Base-by-base conservation (phyloP, 2,329 filamentous ascomycete species). In the Fusarium brachygibbosum region DNA sequence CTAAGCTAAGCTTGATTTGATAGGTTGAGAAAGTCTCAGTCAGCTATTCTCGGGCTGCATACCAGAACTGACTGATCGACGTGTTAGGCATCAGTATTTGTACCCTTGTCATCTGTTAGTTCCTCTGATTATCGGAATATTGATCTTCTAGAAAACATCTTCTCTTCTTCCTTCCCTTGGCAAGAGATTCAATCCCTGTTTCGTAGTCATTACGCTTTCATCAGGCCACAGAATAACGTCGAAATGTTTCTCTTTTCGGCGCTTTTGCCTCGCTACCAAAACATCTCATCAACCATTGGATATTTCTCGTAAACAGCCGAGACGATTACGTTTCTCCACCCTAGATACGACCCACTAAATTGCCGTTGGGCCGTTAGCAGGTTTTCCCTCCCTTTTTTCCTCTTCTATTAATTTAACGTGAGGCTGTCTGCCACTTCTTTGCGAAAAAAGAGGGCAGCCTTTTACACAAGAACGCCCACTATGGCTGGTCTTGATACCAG, bases 401-500 rank as follows among this genome's bases (percentile, higher is more conserved):
- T 17, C 9, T 17, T 29, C 16, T 13, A 10, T 28, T 29, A 21
- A 31, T 38, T 51, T 50, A 50, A 50, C 16, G 23, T 11, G 46
- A 50, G 48, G 34, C 34, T 19, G 34, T 21, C 48, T 40, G 61
- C 38, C 44, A 35, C 31, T 50, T 54, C 38, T 35, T 16, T 8
- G 23, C 23, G 4, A 16, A 25, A 34, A 7, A 17, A 4, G 16
- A 17, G 12, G 19, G 31, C 19, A 14, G 17, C 19, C 9, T 17
- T 40, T 41, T 61, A 21, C n/a, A 9, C 41, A 42, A 8, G 6
- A 14, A 50, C 44, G 4, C n/a, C 2, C 17, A 63, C 7, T 40
- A 71, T 73, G 71, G 57, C 51, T 28, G 41, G 54, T 44, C 32
- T 52, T 10, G 63, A 71, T 38, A 77, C 77, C 29, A 67, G 58